A percentile compares a stretch with the other conserved stretches of the same genome.
These are phyloP conservation scores for Pythium sp. DNA, from an alignment of 352 stramenopile genomes.

Conservation along the genomic window DNA sequence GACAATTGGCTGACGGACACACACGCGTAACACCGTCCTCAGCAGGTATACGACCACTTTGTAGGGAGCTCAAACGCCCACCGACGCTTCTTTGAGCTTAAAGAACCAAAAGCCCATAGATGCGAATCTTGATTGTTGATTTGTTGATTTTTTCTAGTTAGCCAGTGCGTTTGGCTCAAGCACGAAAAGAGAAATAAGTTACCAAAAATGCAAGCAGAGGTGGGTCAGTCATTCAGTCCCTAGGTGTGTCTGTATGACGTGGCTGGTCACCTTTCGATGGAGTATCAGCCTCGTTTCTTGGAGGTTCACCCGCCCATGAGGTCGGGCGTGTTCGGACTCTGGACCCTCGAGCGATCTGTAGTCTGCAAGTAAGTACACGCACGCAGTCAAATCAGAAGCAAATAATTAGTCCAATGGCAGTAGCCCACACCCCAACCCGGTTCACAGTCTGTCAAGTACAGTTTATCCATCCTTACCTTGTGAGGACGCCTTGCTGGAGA, in stretches of 20 bases:
- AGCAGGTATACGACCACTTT: not conserved
- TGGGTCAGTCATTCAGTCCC: not conserved
- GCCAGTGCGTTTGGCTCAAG: not conserved
- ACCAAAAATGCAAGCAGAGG: not conserved
- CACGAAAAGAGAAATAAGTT: not conserved
- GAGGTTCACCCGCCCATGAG: constrained; percentile 7
- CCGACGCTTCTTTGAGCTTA: not conserved
- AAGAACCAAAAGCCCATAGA: not conserved
- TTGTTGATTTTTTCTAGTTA: not conserved
- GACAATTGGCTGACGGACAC: no score
- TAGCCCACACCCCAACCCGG: not conserved
- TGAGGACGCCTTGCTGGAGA: not conserved
- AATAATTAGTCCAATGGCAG: not conserved
- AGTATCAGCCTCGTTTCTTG: not conserved
- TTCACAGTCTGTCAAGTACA: not conserved
- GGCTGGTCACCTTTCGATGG: not conserved
- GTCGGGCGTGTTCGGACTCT: not conserved
- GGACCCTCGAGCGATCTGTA: not conserved
- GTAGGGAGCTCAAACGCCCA: not conserved
- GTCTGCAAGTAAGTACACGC: not conserved
- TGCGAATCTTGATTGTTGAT: not conserved
- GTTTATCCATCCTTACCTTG: not conserved
- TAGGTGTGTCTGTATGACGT: not conserved
- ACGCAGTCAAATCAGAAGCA: not conserved
- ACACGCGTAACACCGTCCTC: not conserved